Base-by-base conservation (phyloP, 1,139 yeast species). In the Lodderomyces parapsilosis region DNA sequence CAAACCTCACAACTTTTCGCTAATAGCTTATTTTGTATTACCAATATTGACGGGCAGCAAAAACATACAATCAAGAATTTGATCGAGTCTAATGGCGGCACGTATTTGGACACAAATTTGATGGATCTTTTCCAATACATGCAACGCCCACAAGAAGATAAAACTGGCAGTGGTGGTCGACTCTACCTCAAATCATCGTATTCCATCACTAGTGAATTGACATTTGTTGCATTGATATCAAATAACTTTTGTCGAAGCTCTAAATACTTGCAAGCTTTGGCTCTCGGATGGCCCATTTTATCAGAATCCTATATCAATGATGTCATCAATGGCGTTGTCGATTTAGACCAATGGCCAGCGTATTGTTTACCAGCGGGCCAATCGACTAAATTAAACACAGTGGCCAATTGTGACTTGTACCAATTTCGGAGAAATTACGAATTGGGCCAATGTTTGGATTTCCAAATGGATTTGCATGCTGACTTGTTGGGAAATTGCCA, bases 201-300 rank as follows among this genome's bases (percentile, higher is more conserved):
- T 13, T 18, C 61, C 56, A 11, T 49, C n/a, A 48, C 51, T 40
- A 39, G 36, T 3, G 51, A 52, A 2, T 63, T 57, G 48, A 64
- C 55, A 27, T 86, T 89, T 66, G 89, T 76, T 2, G 91, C 90
- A 1, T 69, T 87, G 37, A 60, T 89, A 1, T 74, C 95, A 0
- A 73, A 74, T 35, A 72, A 69, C 17, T 72, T 74, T 50, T 71
- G 79, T 27, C 70, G 96, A 36, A 86, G 89, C 43, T 76, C 84
- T 17, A 89, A 89, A 56, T 91, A 86, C 56, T 61, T 90, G n/a
- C 95, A 89, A 56, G 81, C 87, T 0, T 63, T 90, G n/a, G 89
- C 95, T 0, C 60, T 90, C 36, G 94, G 95, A 1, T 89, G 96
- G 96, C 98, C 98, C 1, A 77, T 89, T 15, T 56, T 91, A 25